Evolutionary conservation across 2,329 filamentous ascomycete genomes (phyloP).

Genomic region (Cordyceps fumosorosea): DNA sequence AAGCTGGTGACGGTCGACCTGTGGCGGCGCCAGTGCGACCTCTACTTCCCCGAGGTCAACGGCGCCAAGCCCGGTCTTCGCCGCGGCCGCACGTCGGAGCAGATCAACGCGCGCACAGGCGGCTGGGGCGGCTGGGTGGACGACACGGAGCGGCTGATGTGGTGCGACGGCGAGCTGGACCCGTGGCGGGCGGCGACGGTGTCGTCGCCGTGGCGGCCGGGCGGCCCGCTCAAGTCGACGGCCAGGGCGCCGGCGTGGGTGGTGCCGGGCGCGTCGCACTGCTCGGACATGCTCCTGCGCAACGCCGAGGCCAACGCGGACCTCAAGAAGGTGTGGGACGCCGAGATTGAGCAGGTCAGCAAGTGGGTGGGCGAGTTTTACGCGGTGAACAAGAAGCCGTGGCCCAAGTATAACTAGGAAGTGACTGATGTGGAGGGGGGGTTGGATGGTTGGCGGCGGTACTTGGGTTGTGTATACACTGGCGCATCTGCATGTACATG

Average conservation of each 20-base stretch:
- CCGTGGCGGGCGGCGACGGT: slow-evolving; percentile 9
- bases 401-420: background rate
- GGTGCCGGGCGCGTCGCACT: slow-evolving; percentile 42
- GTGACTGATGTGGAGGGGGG: background rate
- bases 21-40: background rate
- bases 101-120: slow-evolving; percentile 19
- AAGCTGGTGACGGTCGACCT: background rate
- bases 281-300: slow-evolving; percentile 53
- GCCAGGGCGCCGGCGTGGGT: slow-evolving; percentile 40
- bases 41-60: slow-evolving; percentile 5
- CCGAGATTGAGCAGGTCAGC: slow-evolving; percentile 49
- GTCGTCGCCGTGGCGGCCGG: background rate
- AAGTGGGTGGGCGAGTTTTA: slow-evolving; percentile 57
- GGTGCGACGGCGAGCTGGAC: slow-evolving; percentile 10
- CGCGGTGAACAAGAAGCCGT: slow-evolving; percentile 11
- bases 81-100: slow-evolving; percentile 30
- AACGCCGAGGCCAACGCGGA: slow-evolving; percentile 50
- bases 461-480: background rate
- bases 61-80: slow-evolving; percentile 26
- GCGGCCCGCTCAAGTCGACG: slow-evolving; percentile 28
- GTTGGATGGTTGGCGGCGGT: background rate
- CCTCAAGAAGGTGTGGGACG: slow-evolving; percentile 45
- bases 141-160: slow-evolving; percentile 10
- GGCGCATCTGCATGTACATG: background rate
- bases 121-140: slow-evolving; percentile 4